Base-by-base conservation (phyloP, 1,284 basidiomycete genomes). In the Chalciporus sp. region DNA sequence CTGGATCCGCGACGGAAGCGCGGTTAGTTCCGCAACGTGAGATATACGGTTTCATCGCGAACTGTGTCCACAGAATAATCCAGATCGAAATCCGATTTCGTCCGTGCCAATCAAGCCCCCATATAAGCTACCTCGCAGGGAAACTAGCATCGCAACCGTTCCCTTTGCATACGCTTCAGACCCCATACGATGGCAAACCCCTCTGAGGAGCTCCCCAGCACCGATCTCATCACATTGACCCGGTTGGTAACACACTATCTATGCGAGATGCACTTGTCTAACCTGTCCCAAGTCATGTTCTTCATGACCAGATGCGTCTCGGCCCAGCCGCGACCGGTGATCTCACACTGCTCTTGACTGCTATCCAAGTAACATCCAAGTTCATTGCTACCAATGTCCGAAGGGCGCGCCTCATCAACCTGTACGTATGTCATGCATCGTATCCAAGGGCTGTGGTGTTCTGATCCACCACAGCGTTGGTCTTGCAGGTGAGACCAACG, bases 371-470 rank as follows among this genome's bases (percentile, higher is more conserved):
- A 60, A 94, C 94, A 49, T 92, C 88, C 76, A 93, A 92, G 75
- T 98, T 98, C 80, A 99, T 99, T 71, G 95, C 97, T 12, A 96
- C 92, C 64, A 98, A 98, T 65, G 97, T 98, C 61, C 88, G 97
- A 63, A 94, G 95, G 76, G 96, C 97, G 26, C 86, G 96, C 51
- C 80, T 99, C 62, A 98, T 99, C 78, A 99, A 99, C 74, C 83
- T 99, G 90, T 96, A 67, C 70, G 91, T 78, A 43, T 28, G 9
- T 35, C 47, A 37, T 41, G 42, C 20, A 2, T 43, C 12, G 3
- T 10, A 39, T 4, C 26, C 5, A 26, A 19, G 26, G 23, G 27
- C 17, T 1, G 6, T 41, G 40, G 20, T 28, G 31, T 46, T 37
- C 57, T 62, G 29, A 60, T 41, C 53, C 17, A 7, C 4, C 40